Percentiles rank a stretch among this genome's conserved stretches.
These are phyloP conservation scores for Malassezia dermatis DNA, from an alignment of 1,284 basidiomycete species.

Conservation along the genomic window DNA sequence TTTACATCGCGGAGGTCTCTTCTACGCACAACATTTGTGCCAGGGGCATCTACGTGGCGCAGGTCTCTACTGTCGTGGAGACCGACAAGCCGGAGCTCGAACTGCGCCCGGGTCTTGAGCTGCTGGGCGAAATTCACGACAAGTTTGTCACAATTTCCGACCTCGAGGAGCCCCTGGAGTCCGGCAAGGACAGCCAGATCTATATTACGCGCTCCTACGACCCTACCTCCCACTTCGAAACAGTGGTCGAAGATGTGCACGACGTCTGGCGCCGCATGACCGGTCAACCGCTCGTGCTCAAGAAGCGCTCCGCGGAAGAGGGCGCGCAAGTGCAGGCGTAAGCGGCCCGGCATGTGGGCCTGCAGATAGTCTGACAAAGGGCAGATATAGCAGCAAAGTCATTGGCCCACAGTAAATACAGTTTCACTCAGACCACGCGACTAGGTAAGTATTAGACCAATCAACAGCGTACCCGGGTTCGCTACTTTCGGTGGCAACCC, in stretches of 20 bases:
- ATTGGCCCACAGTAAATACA: neutral
- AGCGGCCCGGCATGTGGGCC: neutral
- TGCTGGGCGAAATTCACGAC: slow-evolving; percentile 85
- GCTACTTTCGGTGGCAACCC: neutral
- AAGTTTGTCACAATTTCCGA: slow-evolving; percentile 91
- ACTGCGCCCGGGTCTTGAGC: slow-evolving; percentile 76
- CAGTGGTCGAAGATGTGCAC: slow-evolving; percentile 53
- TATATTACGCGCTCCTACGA: slow-evolving; percentile 97
- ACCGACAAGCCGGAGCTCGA: slow-evolving; percentile 85
- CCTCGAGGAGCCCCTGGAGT: slow-evolving; percentile 75
- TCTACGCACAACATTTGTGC: slow-evolving; percentile 94
- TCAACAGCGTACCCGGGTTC: neutral
- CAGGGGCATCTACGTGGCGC: slow-evolving; percentile 86
- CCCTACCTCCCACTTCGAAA: slow-evolving; percentile 96
- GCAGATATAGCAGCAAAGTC: neutral
- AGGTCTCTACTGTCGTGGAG: slow-evolving; percentile 97
- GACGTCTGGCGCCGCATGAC: slow-evolving; percentile 44
- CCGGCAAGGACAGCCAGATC: slow-evolving; percentile 72
- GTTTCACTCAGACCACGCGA: neutral
- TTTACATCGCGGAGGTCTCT: slow-evolving; percentile 96
- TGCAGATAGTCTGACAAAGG: neutral
- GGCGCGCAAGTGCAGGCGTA: slow-evolving; percentile 45
- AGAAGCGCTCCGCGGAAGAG: slow-evolving; percentile 36
- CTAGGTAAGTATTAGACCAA: neutral
- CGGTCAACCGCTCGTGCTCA: slow-evolving; percentile 43